Evolutionary conservation across 108 stramenopile species (phyloP).

Genomic region (Skeletonema costatum): DNA sequence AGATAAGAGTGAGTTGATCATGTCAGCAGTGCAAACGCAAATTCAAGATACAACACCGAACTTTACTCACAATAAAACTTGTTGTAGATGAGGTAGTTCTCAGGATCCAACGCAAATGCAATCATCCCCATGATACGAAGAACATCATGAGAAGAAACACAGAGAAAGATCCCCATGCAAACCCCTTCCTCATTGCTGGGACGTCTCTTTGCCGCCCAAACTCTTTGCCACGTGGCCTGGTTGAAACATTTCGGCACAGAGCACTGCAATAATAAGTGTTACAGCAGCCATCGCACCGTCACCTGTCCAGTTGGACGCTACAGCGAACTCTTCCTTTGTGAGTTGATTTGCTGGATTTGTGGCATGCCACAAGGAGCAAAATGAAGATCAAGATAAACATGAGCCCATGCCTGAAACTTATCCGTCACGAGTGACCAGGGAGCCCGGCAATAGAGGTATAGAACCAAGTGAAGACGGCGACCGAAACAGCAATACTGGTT

Average conservation of each 20-base stretch:
- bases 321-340: conserved; percentile 58
- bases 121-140: conserved; percentile 87
- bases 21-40: not conserved
- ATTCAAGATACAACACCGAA: not conserved
- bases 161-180: conserved; percentile 52
- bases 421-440: conserved; percentile 75
- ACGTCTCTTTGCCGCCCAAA: conserved; percentile 77
- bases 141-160: conserved; percentile 83
- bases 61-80: conserved; percentile 55
- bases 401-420: conserved; percentile 71
- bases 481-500: conserved; percentile 53
- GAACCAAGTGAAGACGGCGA: conserved; percentile 65
- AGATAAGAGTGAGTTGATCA: not conserved
- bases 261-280: conserved; percentile 69
- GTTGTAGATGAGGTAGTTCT: conserved; percentile 56
- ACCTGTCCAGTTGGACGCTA: conserved; percentile 66
- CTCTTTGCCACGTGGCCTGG: conserved; percentile 76
- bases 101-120: conserved; percentile 75
- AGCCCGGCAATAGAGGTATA: conserved; percentile 74
- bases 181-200: conserved; percentile 60
- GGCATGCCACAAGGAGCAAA: conserved; percentile 60
- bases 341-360: conserved; percentile 55
- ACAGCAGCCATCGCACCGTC: conserved; percentile 70
- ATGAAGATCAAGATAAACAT: conserved; percentile 66
- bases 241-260: conserved; percentile 81